Evolutionary conservation across 2,329 filamentous ascomycete species (phyloP).

Genomic region (Colletotrichum scovillei): DNA sequence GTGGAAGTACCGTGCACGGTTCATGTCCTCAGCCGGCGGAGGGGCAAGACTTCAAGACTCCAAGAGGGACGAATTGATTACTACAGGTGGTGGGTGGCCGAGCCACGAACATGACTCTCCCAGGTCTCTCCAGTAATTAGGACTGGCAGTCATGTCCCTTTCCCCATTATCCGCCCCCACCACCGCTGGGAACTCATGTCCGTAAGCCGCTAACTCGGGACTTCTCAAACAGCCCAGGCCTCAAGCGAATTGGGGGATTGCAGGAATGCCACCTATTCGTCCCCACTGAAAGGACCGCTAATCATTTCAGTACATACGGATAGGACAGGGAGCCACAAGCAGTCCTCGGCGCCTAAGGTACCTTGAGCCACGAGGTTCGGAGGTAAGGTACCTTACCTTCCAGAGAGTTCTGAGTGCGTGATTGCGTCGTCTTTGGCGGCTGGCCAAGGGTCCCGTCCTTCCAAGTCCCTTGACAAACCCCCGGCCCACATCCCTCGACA

Average conservation of each 20-base stretch:
- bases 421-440: not conserved
- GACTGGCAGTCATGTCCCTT: not conserved
- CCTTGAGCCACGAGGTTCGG: too few species aligned
- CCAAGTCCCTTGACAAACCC: not conserved
- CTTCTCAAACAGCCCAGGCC: conserved; percentile 15
- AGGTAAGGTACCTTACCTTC: not conserved
- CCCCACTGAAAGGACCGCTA: conserved; percentile 19
- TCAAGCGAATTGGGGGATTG: conserved; percentile 21
- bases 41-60: not conserved
- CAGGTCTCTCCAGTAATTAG: not conserved
- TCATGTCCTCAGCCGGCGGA: not conserved
- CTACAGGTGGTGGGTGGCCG: too few species aligned
- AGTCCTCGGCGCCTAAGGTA: not conserved
- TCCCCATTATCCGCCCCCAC: not conserved
- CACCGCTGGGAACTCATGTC: not conserved
- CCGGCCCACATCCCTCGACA: not conserved
- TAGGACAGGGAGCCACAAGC: not conserved
- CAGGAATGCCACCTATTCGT: conserved; percentile 14
- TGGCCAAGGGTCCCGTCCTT: not conserved
- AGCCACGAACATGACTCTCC: not conserved
- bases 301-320: conserved; percentile 21
- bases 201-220: conserved; percentile 16
- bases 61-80: not conserved
- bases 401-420: not conserved
- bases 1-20: not conserved